Conservation (phyloP, 148 eudicot genomes). For the Salicornia ramosissima region DNA sequence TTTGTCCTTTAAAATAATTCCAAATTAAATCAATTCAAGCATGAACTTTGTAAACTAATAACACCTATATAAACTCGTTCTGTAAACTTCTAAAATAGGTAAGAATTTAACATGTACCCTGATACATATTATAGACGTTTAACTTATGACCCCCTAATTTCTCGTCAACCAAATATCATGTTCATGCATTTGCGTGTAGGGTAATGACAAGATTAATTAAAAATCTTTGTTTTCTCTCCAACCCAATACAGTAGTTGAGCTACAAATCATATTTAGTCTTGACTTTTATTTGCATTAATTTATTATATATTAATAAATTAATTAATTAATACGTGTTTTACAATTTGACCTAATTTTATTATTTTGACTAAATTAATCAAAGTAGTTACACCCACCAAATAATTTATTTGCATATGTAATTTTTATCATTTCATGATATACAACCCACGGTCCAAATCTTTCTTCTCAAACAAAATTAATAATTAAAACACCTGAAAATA, state of each 20-base stretch:
- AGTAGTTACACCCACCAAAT: constrained; percentile 32
- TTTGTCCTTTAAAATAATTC: too few relatives aligned
- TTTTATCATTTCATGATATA: constrained; percentile 11
- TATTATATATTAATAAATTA: too few relatives aligned
- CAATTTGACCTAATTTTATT: neutral
- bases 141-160: neutral
- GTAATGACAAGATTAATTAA: constrained; percentile 1
- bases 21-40: too few relatives aligned
- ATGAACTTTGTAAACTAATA: neutral
- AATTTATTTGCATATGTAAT: constrained; percentile 7
- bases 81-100: neutral
- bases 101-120: neutral
- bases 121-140: neutral
- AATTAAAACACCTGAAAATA: neutral
- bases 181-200: constrained; percentile 25
- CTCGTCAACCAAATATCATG: neutral
- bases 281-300: constrained; percentile 1
- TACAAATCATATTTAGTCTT: constrained; percentile 22
- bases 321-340: neutral
- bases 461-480: neutral
- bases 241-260: constrained; percentile 50
- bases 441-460: neutral
- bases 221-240: constrained; percentile 30
- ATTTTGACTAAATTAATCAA: neutral
- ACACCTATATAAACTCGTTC: neutral